phyloP scores from a whole-genome alignment of 2,329 filamentous ascomycete genomes.

The Sporothrix brunneoviolacea region DNA sequence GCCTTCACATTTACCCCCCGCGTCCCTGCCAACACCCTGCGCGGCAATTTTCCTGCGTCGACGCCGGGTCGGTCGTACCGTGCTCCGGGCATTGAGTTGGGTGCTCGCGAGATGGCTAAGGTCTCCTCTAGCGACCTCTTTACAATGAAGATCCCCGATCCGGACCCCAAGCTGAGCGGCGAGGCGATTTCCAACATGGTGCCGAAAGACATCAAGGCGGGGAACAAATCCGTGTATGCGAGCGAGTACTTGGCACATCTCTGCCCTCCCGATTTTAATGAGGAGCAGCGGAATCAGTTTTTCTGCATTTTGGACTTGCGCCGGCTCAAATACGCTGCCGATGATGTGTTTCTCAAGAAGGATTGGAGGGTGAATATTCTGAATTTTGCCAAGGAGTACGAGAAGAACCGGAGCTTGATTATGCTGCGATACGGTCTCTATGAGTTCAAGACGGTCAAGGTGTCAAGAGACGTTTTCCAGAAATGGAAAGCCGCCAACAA shows the following conservation, averaged over 20 bases:
- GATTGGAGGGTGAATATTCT: constrained; percentile 57
- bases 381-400: constrained; percentile 58
- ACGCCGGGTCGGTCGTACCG: constrained; percentile 40
- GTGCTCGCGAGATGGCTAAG: constrained; percentile 43
- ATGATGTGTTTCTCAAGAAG: constrained; percentile 54
- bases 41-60: constrained; percentile 41
- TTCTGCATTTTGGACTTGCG: constrained; percentile 57
- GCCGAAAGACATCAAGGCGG: constrained; percentile 41
- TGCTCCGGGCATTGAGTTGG: constrained; percentile 40
- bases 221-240: constrained; percentile 50
- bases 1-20: constrained; percentile 38
- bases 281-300: constrained; percentile 54
- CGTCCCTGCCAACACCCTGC: constrained; percentile 37
- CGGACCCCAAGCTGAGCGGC: constrained; percentile 49
- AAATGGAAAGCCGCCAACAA: constrained; percentile 53
- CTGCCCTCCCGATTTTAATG: constrained; percentile 50
- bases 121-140: constrained; percentile 47
- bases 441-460: constrained; percentile 56
- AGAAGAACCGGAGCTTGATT: constrained; percentile 56
- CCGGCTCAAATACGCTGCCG: constrained; percentile 54
- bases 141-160: constrained; percentile 51
- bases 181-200: constrained; percentile 48
- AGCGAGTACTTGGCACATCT: constrained; percentile 53
- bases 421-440: constrained; percentile 56
- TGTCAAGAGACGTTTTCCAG: constrained; percentile 50